A percentile compares a stretch with the other conserved stretches of the same genome.
phyloP scores from a whole-genome alignment of 345 rosid genomes.

The thale cress (Arabidopsis thaliana) region DNA sequence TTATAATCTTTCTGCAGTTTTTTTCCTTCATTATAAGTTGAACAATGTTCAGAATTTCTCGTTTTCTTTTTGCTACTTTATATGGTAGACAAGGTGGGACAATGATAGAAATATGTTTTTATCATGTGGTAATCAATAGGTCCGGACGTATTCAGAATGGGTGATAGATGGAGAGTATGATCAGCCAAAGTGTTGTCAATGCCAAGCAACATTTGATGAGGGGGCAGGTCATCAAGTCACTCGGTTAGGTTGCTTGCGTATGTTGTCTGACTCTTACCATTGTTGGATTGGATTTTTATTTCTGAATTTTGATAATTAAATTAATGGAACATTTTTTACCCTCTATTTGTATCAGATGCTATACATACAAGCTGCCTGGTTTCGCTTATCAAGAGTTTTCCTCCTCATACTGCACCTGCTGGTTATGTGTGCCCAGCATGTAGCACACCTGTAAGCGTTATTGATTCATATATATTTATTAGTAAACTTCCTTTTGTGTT shows the following conservation, averaged over 20 bases:
- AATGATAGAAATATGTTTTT: conserved; percentile 21
- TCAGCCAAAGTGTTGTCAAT: conserved; percentile 93
- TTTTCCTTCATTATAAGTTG: neutral
- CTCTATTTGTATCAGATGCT: conserved; percentile 62
- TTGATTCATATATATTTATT: conserved; percentile 5
- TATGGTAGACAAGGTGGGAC: conserved; percentile 6
- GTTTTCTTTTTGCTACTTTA: neutral
- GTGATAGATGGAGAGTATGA: conserved; percentile 99
- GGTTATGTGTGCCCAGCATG: conserved; percentile 92
- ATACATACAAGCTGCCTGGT: conserved; percentile 88
- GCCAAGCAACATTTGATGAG: conserved; percentile 77
- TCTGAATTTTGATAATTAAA: conserved; percentile 2
- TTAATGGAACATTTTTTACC: conserved; percentile 9
- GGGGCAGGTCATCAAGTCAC: conserved; percentile 70
- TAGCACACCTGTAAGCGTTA: conserved; percentile 71
- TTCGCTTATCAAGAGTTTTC: conserved; percentile 85
- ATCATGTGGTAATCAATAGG: conserved; percentile 51
- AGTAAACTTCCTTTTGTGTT: neutral
- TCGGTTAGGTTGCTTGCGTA: conserved; percentile 99
- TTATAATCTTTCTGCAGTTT: neutral
- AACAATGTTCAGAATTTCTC: neutral
- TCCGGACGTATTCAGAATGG: conserved; percentile 98
- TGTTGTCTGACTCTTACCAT: conserved; percentile 46
- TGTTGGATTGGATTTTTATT: conserved; percentile 24
- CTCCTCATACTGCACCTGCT: conserved; percentile 96